These are phyloP conservation scores for Trichoderma koningii DNA, from an alignment of 2,329 filamentous ascomycete species.

Conservation along the genomic window DNA sequence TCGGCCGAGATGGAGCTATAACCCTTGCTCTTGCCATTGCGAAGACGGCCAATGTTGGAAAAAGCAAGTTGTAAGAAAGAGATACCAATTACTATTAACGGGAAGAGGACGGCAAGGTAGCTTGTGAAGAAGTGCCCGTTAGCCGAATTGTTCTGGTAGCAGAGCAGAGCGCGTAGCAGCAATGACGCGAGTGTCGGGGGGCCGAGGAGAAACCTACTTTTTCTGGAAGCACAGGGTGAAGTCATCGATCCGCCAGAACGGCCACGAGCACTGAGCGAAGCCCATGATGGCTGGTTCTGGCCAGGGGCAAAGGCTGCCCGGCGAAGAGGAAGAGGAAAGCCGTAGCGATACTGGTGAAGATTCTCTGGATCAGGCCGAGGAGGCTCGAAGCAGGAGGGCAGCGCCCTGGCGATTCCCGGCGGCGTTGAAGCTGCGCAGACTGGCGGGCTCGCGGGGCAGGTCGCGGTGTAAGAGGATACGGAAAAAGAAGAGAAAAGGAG, in stretches of 20 bases:
- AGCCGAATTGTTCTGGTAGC: neutral
- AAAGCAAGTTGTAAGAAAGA: constrained; percentile 69
- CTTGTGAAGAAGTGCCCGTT: constrained; percentile 31
- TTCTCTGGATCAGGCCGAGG: neutral
- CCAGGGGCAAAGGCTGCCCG: neutral
- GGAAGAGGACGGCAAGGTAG: constrained; percentile 69
- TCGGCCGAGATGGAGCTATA: constrained; percentile 60
- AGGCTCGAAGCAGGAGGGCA: neutral
- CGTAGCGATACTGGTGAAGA: neutral
- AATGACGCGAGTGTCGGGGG: neutral
- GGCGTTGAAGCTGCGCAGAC: constrained; percentile 1
- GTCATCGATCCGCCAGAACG: constrained; percentile 65
- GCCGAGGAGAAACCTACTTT: constrained; percentile 57
- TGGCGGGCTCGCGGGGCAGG: neutral
- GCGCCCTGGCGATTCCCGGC: neutral
- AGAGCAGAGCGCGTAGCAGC: neutral
- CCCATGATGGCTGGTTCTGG: constrained; percentile 32
- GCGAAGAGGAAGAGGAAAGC: neutral
- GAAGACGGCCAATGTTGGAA: constrained; percentile 58
- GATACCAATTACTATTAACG: constrained; percentile 67
- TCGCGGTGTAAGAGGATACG: neutral
- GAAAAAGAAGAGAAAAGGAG: neutral
- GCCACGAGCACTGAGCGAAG: constrained; percentile 58
- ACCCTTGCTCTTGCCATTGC: constrained; percentile 52
- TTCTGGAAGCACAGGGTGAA: constrained; percentile 64